Evolutionary conservation across 768 basidiomycete genomes (phyloP), one percentile per base, ranked within the genome.

Genomic region (Rhizopogon vesiculosus): DNA sequence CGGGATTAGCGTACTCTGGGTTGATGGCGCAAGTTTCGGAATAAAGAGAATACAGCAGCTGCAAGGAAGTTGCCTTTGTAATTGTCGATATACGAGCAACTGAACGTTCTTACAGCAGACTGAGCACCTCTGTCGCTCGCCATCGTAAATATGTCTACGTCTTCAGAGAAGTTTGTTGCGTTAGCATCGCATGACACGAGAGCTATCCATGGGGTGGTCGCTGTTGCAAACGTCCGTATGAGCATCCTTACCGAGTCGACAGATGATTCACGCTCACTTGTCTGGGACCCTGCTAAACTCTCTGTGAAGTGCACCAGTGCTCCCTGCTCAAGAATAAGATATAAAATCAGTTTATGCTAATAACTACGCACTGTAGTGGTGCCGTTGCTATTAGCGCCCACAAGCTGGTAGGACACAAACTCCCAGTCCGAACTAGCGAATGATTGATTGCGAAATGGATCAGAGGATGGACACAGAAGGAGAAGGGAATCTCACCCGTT

Each of bases 191-290:
- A 96, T 3, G 84, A 80, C 48, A 97, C 81, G 59, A 94, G 78
- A 12, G 94, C 94, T 62, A 97, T 89, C 93, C 93, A 97, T 3
- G 94, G 92, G 0, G 93, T 91, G 5, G 73, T 76, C 3, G 89
- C 87, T 81, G 66, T 61, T 28, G 58, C 38, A 56, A 61, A 51
- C 42, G 41, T 62, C 39, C 49, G 56, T 51, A 51, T 48, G 59
- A 61, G 28, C 16, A 51, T n/a, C 35, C 22, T 49, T 13, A 15
- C 19, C 33, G 19, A 48, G 33, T 19, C 15, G 1, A 19, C 8
- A 35, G 2, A 35, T 18, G 7, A 16, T 22, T 33, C 46, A 48
- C 19, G 49, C 83, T 61, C 71, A 73, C 83, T 80, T 42, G 76
- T 79, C 31, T 71, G 66, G 55, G 77, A 74, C 28, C 70, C 73